phyloP scores from a whole-genome alignment of 2,329 filamentous ascomycete species.

The Coccinonectria pachysandricola region DNA sequence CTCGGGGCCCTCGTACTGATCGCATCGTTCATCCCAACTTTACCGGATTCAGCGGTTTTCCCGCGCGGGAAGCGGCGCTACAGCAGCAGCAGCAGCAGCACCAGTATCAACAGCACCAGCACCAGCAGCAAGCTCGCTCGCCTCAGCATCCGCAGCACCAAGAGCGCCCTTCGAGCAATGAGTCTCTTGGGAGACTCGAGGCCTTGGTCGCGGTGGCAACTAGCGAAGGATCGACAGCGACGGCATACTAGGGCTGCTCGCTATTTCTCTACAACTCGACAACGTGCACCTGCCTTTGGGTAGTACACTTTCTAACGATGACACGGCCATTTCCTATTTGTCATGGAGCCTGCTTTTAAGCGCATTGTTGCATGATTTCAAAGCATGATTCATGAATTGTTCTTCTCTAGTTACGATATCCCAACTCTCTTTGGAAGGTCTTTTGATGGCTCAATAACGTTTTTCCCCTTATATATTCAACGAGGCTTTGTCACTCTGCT shows the following conservation, averaged over 20 bases:
- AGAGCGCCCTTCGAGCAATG: constrained; percentile 20
- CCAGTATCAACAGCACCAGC: constrained; percentile 10
- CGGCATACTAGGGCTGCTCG: constrained; percentile 24
- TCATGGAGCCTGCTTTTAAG: too few relatives aligned
- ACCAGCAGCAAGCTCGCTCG: constrained; percentile 15
- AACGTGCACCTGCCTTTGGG: too few relatives aligned
- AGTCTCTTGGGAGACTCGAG: constrained; percentile 29
- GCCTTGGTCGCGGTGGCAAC: constrained; percentile 35
- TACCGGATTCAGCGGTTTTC: constrained; percentile 40
- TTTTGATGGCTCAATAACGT: too few relatives aligned
- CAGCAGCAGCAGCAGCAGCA: constrained; percentile 20
- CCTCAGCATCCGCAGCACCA: constrained; percentile 16
- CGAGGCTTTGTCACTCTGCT: too few relatives aligned
- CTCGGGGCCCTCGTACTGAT: constrained; percentile 36
- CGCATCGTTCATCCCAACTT: constrained; percentile 50
- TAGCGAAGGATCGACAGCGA: constrained; percentile 32
- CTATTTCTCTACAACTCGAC: not conserved
- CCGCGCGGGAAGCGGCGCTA: constrained; percentile 23
- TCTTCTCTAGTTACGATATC: too few relatives aligned
- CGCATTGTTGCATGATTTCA: too few relatives aligned
- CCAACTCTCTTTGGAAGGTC: too few relatives aligned
- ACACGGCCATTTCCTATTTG: too few relatives aligned
- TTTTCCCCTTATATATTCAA: too few relatives aligned
- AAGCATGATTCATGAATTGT: too few relatives aligned
- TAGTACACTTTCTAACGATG: too few relatives aligned